A percentile compares a stretch with the other conserved stretches of the same genome.
Evolutionary conservation across 2,329 filamentous ascomycete species (phyloP).

Genomic region (Colletotrichum coccodes): DNA sequence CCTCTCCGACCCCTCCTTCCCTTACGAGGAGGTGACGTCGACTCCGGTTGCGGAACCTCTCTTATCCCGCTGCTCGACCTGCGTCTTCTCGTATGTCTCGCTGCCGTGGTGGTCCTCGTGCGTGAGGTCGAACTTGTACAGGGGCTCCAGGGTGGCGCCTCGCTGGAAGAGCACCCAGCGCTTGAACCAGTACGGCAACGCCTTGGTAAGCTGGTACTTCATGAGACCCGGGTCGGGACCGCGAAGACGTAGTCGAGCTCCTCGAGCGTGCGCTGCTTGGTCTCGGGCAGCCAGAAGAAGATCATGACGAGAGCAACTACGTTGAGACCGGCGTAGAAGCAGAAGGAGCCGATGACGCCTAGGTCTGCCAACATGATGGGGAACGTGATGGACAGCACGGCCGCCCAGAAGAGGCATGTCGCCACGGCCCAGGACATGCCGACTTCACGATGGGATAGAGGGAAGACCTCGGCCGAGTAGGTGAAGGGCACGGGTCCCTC

Average conservation of each 20-base stretch:
- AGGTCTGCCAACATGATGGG: conserved; percentile 56
- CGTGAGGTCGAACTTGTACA: conserved; percentile 52
- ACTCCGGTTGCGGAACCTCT: background rate
- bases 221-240: conserved; percentile 43
- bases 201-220: conserved; percentile 44
- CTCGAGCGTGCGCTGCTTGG: conserved; percentile 66
- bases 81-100: conserved; percentile 49
- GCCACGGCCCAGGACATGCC: conserved; percentile 73
- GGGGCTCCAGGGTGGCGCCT: conserved; percentile 49
- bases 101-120: conserved; percentile 39
- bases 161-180: conserved; percentile 41
- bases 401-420: conserved; percentile 66
- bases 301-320: conserved; percentile 64
- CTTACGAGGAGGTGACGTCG: conserved; percentile 1
- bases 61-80: conserved; percentile 49
- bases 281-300: conserved; percentile 67
- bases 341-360: conserved; percentile 50
- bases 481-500: conserved; percentile 68
- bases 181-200: conserved; percentile 46
- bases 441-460: conserved; percentile 70
- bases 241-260: conserved; percentile 54
- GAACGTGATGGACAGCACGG: conserved; percentile 61
- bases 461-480: conserved; percentile 72
- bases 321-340: conserved; percentile 66
- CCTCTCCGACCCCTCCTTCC: background rate